Evolutionary conservation across 768 basidiomycete genomes (phyloP).

Genomic region (Lactarius tabidus): DNA sequence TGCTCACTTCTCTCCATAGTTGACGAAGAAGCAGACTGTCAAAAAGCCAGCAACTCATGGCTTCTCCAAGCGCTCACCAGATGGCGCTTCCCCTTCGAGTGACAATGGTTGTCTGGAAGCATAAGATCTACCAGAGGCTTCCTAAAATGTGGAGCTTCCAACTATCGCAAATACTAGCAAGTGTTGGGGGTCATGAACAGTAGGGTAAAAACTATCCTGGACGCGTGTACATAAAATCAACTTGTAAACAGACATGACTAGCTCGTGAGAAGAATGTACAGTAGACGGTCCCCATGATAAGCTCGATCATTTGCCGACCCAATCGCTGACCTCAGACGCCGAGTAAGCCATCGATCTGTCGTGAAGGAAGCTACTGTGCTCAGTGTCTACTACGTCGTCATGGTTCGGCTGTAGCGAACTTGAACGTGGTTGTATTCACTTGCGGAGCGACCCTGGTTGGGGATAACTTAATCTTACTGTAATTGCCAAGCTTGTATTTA

Average conservation of each 20-base stretch:
- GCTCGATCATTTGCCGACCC: background rate
- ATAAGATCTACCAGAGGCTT: background rate
- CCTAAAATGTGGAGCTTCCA: background rate
- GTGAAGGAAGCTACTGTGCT: background rate
- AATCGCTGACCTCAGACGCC: background rate
- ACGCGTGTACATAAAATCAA: background rate
- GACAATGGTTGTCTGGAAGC: background rate
- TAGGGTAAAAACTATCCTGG: background rate
- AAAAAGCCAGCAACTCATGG: slow-evolving; percentile 6
- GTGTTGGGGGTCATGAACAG: background rate
- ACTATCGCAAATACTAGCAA: background rate
- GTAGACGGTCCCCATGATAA: background rate
- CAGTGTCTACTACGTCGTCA: no score
- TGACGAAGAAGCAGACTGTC: slow-evolving; percentile 15
- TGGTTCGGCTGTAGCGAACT: no score
- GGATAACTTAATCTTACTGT: no score
- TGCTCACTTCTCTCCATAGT: background rate
- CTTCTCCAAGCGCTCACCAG: background rate
- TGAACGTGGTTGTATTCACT: no score
- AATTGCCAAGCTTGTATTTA: no score
- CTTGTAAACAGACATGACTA: background rate
- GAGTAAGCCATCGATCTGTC: background rate
- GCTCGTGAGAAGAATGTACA: background rate
- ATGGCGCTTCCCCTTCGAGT: background rate
- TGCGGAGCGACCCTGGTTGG: no score